phyloP scores from a whole-genome alignment of 352 stramenopile species.

The Phytopythium mirpurense region DNA sequence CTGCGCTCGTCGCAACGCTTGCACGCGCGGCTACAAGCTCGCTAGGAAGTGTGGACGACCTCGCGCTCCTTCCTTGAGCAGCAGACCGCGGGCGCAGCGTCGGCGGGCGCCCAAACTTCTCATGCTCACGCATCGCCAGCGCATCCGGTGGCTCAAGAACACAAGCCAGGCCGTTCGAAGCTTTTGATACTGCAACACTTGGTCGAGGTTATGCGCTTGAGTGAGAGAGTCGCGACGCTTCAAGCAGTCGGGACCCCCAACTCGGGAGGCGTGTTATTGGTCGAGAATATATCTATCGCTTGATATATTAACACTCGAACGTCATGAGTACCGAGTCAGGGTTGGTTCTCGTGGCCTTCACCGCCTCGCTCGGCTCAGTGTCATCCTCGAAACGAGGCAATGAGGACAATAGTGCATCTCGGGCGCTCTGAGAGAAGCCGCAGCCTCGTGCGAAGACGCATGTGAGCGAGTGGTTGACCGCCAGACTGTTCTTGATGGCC shows the following conservation, averaged over 20 bases:
- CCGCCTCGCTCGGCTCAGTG: not conserved
- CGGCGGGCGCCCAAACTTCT: slow-evolving; percentile 40
- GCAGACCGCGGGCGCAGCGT: slow-evolving; percentile 49
- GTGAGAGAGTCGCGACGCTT: slow-evolving; percentile 2
- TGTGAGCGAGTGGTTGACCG: slow-evolving; percentile 32
- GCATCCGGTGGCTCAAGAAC: not conserved
- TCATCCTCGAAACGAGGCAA: slow-evolving; percentile 2
- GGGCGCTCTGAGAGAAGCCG: slow-evolving; percentile 11
- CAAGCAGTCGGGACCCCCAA: not conserved
- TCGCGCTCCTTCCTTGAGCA: slow-evolving; percentile 6
- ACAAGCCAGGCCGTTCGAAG: no score
- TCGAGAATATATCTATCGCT: not conserved
- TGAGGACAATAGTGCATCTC: not conserved
- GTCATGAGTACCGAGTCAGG: slow-evolving; percentile 11
- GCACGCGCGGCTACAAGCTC: not conserved
- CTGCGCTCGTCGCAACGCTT: not conserved
- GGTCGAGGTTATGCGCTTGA: not conserved
- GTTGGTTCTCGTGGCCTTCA: not conserved
- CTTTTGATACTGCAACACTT: no score
- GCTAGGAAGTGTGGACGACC: not conserved
- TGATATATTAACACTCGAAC: slow-evolving; percentile 15
- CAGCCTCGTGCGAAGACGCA: slow-evolving; percentile 24
- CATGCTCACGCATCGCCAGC: slow-evolving; percentile 30
- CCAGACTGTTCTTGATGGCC: slow-evolving; percentile 20
- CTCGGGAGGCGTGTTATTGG: not conserved